Conservation (phyloP, 1,139 yeast genomes). For the Pichia sp. region DNA sequence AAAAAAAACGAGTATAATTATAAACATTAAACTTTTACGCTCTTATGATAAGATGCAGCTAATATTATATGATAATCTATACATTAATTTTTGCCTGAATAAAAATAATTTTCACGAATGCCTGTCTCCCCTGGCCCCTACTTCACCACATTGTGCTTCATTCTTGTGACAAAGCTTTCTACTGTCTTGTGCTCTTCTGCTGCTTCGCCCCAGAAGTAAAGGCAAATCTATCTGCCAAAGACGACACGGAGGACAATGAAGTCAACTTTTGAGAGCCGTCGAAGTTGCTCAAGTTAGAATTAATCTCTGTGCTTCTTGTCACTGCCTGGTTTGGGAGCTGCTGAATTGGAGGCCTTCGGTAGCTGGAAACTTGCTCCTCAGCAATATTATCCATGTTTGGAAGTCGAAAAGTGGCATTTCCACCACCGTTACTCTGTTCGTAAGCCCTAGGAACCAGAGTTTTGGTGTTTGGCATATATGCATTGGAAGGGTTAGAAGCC, state of each 20-base stretch:
- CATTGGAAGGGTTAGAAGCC: background rate
- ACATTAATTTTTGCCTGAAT: background rate
- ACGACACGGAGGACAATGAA: background rate
- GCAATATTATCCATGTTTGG: background rate
- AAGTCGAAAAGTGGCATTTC: background rate
- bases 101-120: background rate
- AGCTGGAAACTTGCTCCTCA: background rate
- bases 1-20: no score
- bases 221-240: background rate
- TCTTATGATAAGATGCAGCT: no score
- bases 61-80: no score
- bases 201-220: background rate
- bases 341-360: background rate
- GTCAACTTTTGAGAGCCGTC: background rate
- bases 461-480: background rate
- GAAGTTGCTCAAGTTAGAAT: background rate
- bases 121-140: background rate
- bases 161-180: no score
- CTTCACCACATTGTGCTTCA: no score
- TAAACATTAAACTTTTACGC: no score
- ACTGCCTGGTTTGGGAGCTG: background rate
- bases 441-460: background rate
- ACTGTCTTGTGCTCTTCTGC: background rate
- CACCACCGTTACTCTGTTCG: background rate
- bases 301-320: background rate